Base-by-base conservation (phyloP, 805 yeast species). In the Candida nitratophila region DNA sequence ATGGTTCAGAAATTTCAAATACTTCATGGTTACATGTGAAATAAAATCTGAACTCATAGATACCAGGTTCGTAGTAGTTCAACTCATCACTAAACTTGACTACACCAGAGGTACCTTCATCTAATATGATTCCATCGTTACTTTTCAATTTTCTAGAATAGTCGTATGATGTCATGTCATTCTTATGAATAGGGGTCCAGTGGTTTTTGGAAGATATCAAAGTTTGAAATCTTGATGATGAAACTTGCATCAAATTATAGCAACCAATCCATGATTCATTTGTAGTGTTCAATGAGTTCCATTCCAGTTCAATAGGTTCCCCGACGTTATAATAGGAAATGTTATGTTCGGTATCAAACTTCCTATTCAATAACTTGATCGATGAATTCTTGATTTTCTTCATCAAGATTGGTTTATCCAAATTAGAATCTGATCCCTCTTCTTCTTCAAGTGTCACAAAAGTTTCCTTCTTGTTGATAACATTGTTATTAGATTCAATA, bases 21-120 rank as follows among this genome's bases (percentile, higher is more conserved):
- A 85, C 95, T 45, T 78, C 81, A 57, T 86, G 95, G 39, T 79
- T 74, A 21, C 77, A 79, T 40, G 71, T 73, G 42, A 74, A 68
- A 56, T 86, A 93, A 54, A 82, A 82, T 57, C 95, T 71, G 50
- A 86, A 71, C 61, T 86, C 91, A 61, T 79, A 86, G 30, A 76
- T 68, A 0, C 95, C 95, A 35, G 74, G 77, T 51, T 81, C 83
- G 77, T 81, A 82, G 52, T 70, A 71, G 37, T 82, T 62, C 40
- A 72, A 63, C 4, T 69, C 68, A 8, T 70, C 68, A 11, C 64
- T 56, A 53, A 86, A 86, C 11, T 53, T 64, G 8, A 76, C 68
- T 12, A 57, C 50, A 1, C 91, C 90, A 3, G 55, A 49, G 11
- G 34, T 21, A 16, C 43, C 47, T 10, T 39, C 43, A 16, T 39